These are phyloP conservation scores for Yamadazyma akitaensis DNA, from an alignment of 805 yeast genomes.

Conservation along the genomic window DNA sequence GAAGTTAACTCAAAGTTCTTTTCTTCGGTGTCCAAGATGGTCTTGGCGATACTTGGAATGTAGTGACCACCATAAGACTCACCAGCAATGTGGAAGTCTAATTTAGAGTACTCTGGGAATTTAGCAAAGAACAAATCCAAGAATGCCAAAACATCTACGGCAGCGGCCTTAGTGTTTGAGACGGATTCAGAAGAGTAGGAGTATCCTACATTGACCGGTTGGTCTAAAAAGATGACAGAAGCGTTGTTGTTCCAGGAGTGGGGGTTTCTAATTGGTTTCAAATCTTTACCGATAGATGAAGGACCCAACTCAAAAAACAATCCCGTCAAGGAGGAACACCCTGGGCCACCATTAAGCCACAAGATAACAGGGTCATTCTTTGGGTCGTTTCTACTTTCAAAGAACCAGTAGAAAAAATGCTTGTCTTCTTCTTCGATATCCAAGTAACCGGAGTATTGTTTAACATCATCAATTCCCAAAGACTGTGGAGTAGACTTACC, in stretches of 20 bases:
- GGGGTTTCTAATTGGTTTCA: slow-evolving; percentile 30
- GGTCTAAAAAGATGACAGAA: slow-evolving; percentile 41
- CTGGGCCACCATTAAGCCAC: slow-evolving; percentile 39
- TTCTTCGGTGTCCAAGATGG: slow-evolving; percentile 39
- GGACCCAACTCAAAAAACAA: slow-evolving; percentile 36
- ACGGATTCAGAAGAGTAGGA: slow-evolving; percentile 31
- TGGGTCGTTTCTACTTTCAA: slow-evolving; percentile 44
- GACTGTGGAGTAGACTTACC: slow-evolving; percentile 56
- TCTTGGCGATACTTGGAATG: slow-evolving; percentile 44
- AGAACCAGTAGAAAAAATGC: slow-evolving; percentile 46
- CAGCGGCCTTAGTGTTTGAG: slow-evolving; percentile 31
- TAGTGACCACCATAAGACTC: slow-evolving; percentile 49
- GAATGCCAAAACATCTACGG: slow-evolving; percentile 34
- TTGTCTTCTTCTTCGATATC: slow-evolving; percentile 74
- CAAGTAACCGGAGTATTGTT: slow-evolving; percentile 82
- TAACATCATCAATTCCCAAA: slow-evolving; percentile 77
- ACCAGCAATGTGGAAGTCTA: slow-evolving; percentile 38
- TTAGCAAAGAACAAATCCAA: slow-evolving; percentile 36
- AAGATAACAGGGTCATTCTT: slow-evolving; percentile 32
- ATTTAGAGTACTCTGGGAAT: slow-evolving; percentile 29
- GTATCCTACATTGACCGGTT: slow-evolving; percentile 34
- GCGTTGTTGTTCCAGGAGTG: slow-evolving; percentile 33
- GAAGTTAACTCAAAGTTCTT: slow-evolving; percentile 59
- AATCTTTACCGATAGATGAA: slow-evolving; percentile 24
- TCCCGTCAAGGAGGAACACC: slow-evolving; percentile 34